Evolutionary conservation across 139 green algal genomes (phyloP).

Genomic region (Mesostigma viride): DNA sequence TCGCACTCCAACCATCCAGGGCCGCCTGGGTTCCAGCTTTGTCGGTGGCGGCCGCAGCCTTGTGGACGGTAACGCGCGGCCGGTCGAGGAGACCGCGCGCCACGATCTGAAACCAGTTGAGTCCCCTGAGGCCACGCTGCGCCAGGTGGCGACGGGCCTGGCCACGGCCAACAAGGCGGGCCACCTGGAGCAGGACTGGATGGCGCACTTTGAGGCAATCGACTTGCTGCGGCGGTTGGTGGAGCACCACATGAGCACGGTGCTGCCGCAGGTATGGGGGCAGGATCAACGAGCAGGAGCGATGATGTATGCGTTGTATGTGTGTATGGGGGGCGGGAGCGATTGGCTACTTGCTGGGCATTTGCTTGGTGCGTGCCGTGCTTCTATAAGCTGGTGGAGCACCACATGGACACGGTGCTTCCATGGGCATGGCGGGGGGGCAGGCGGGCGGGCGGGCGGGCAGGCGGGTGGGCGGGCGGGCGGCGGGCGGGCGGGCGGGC

Average conservation of each 20-base stretch:
- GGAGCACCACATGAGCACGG: background rate
- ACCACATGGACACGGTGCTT: background rate
- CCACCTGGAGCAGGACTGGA: background rate
- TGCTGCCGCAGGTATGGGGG: too few species aligned
- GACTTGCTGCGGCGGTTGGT: background rate
- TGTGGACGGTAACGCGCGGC: background rate
- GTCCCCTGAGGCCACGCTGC: background rate
- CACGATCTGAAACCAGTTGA: background rate
- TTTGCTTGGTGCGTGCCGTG: too few species aligned
- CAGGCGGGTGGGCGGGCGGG: too few species aligned
- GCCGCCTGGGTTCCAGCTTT: too few species aligned
- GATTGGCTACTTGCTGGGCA: too few species aligned
- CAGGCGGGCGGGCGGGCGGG: too few species aligned
- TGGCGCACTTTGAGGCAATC: background rate
- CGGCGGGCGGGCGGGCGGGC: too few species aligned
- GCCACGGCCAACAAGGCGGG: background rate
- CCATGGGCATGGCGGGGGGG: too few species aligned
- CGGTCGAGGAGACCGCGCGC: background rate
- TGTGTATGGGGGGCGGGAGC: too few species aligned
- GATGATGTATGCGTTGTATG: too few species aligned
- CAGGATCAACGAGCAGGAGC: too few species aligned
- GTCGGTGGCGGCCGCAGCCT: background rate
- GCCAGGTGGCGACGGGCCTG: background rate
- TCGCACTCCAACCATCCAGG: too few species aligned
- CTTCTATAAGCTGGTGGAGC: background rate